Conservation (phyloP, 768 basidiomycete genomes). For the Russula brevipes region DNA sequence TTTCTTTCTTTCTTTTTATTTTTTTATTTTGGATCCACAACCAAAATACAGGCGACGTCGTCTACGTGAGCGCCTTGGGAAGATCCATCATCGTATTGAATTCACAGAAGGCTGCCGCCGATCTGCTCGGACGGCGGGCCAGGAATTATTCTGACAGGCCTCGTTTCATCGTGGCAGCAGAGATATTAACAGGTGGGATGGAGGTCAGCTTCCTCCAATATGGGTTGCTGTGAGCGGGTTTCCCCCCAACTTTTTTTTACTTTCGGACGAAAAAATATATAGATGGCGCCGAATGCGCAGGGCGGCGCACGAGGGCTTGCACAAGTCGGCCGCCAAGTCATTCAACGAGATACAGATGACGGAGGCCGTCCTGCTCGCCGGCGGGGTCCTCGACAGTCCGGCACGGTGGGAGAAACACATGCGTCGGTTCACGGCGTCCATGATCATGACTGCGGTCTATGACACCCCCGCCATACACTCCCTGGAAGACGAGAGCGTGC, state of each 20-base stretch:
- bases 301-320: conserved; percentile 22
- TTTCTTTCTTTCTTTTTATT: too few relatives aligned
- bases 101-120: conserved; percentile 38
- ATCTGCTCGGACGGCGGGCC: conserved; percentile 46
- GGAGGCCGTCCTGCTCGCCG: conserved; percentile 17
- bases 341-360: conserved; percentile 20
- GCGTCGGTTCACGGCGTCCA: conserved; percentile 23
- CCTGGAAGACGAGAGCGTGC: conserved; percentile 14
- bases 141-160: conserved; percentile 51
- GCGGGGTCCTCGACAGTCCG: conserved; percentile 14
- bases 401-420: conserved; percentile 20
- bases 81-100: conserved; percentile 45
- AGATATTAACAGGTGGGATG: conserved; percentile 22
- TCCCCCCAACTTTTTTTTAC: not conserved
- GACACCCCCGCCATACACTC: conserved; percentile 17
- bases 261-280: not conserved
- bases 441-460: conserved; percentile 24
- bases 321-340: conserved; percentile 16
- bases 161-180: conserved; percentile 24
- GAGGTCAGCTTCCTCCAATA: conserved; percentile 21
- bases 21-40: not conserved
- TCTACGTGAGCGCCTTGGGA: conserved; percentile 45
- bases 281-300: conserved; percentile 22
- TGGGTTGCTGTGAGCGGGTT: conserved; percentile 14
- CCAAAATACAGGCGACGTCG: conserved; percentile 31